phyloP scores from a whole-genome alignment of 257 asterid species.

The Penstemon barbatus region DNA sequence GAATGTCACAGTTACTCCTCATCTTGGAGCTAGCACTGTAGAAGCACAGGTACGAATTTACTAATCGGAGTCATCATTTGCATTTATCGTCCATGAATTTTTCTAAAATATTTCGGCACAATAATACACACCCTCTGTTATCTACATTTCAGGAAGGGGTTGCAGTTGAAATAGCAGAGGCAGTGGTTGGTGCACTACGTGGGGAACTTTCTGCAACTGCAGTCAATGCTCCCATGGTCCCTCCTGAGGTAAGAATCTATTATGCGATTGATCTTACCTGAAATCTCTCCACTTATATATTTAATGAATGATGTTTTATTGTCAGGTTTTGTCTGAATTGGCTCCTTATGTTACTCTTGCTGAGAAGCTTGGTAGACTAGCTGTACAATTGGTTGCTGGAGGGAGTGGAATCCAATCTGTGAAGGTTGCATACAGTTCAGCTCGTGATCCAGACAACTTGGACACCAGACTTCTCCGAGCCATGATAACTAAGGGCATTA shows the following conservation, averaged over 20 bases:
- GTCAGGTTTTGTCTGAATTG: conserved; percentile 82
- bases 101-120: not conserved
- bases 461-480: conserved; percentile 97
- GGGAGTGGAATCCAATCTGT: conserved; percentile 88
- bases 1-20: conserved; percentile 94
- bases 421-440: conserved; percentile 74
- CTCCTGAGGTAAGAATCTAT: conserved; percentile 68
- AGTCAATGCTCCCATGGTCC: conserved; percentile 99
- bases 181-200: conserved; percentile 89
- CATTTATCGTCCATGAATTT: not conserved
- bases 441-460: conserved; percentile 80
- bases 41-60: conserved; percentile 82
- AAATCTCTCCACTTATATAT: not conserved
- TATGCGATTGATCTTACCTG: not conserved
- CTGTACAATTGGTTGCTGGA: conserved; percentile 85
- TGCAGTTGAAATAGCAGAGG: conserved; percentile 97
- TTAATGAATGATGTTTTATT: not conserved
- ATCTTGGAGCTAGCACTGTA: conserved; percentile 99
- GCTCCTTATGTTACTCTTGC: conserved; percentile 86
- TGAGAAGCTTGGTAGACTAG: conserved; percentile 90
- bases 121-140: not conserved
- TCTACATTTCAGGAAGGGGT: conserved; percentile 79
- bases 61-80: conserved; percentile 10
- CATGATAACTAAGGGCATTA: conserved; percentile 93
- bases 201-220: conserved; percentile 99